Conservation (phyloP, 331 rosid species). For the Stylosanthes scabra region DNA sequence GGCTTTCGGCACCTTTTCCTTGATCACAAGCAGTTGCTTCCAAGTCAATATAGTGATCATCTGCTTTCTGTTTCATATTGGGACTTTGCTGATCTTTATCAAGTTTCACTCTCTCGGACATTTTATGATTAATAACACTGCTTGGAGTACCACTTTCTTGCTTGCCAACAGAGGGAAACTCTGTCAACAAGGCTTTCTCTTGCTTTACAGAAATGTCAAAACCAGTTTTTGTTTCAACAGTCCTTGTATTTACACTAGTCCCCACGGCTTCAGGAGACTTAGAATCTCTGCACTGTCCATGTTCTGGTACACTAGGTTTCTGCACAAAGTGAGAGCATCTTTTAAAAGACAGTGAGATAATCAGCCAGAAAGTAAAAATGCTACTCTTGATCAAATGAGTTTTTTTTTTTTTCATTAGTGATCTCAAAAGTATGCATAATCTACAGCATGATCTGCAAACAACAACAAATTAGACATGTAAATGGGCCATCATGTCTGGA, state of each 20-base stretch:
- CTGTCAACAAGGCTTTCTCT: slow-evolving; percentile 34
- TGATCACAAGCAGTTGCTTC: slow-evolving; percentile 43
- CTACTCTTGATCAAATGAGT: slow-evolving; percentile 16
- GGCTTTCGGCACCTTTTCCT: slow-evolving; percentile 46
- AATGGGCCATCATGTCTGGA: not conserved
- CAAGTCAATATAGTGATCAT: slow-evolving; percentile 46
- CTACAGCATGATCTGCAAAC: slow-evolving; percentile 27
- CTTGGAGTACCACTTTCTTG: slow-evolving; percentile 45
- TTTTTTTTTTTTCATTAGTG: slow-evolving; percentile 29
- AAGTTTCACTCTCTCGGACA: slow-evolving; percentile 40
- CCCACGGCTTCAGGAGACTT: slow-evolving; percentile 42
- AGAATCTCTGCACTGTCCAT: slow-evolving; percentile 43
- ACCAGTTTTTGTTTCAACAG: slow-evolving; percentile 47
- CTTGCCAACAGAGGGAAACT: slow-evolving; percentile 44
- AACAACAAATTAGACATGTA: slow-evolving; percentile 10
- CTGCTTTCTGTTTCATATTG: slow-evolving; percentile 44
- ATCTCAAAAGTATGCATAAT: slow-evolving; percentile 17
- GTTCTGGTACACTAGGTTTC: slow-evolving; percentile 50
- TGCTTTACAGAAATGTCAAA: slow-evolving; percentile 43
- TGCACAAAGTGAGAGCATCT: slow-evolving; percentile 49
- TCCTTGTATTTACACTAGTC: slow-evolving; percentile 32
- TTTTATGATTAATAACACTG: slow-evolving; percentile 39
- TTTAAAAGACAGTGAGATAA: slow-evolving; percentile 32
- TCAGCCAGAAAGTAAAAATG: slow-evolving; percentile 5
- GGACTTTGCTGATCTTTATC: slow-evolving; percentile 43